phyloP scores from a whole-genome alignment of 257 asterid genomes.

The Solanum medicagineum region DNA sequence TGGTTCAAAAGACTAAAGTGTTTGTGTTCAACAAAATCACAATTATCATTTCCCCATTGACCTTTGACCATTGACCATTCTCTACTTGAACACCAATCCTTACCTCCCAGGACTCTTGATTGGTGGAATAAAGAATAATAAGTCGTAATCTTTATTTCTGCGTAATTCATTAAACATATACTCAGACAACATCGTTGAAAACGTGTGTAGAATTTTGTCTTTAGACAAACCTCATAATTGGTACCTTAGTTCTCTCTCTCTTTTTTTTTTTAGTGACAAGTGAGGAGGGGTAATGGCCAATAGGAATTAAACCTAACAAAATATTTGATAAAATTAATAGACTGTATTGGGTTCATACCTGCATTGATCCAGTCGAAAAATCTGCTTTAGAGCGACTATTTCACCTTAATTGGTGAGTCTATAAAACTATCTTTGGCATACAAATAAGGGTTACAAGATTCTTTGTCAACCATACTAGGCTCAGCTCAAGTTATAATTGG shows the following conservation, averaged over 20 bases:
- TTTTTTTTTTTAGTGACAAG: not conserved
- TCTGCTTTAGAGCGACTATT: too few species aligned
- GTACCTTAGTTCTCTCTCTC: too few species aligned
- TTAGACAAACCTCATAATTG: not conserved
- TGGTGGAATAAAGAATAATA: not conserved
- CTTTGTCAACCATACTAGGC: not conserved
- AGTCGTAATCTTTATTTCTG: not conserved
- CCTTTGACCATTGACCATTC: not conserved
- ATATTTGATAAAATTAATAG: not conserved
- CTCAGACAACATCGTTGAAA: not conserved
- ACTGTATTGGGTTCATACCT: not conserved
- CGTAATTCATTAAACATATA: not conserved
- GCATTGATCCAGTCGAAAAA: too few species aligned
- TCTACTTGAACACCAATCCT: not conserved
- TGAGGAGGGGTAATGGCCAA: not conserved
- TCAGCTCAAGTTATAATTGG: not conserved
- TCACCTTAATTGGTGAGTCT: not conserved
- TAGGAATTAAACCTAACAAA: not conserved
- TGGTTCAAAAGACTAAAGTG: not conserved
- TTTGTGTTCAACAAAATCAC: not conserved
- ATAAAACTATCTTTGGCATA: not conserved
- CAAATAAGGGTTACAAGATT: not conserved
- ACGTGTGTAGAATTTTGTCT: not conserved
- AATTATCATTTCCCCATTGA: not conserved
- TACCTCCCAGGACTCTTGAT: not conserved